Evolutionary conservation across 2,329 filamentous ascomycete genomes (phyloP), one percentile per base, ranked within the genome.

Genomic region (Fusarium oligoseptatum): DNA sequence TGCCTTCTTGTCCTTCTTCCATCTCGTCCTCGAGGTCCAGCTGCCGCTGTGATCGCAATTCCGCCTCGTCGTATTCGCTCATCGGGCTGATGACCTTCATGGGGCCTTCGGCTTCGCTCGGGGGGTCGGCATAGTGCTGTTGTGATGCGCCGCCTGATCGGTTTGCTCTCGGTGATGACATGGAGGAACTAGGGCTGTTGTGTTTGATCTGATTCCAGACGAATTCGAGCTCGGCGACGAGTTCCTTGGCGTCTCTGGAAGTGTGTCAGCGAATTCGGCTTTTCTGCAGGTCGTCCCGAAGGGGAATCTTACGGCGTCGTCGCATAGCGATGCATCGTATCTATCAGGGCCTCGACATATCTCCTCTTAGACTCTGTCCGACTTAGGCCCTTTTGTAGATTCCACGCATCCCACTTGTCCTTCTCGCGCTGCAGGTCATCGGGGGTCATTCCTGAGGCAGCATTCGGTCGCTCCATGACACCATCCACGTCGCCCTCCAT

Each of bases 171-270:
- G 88, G 87, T 2, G 88, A 90, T 12, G 89, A 88, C 45, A 88
- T 82, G 43, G 91, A 85, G 41, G 92, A 91, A 20, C 89, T 90
- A 5, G 92, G 91, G 12, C 91, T 90, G 78, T 96, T 98, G 77
- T 93, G 93, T 83, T 97, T 97, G 78, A 99, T 96, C 82, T 98
- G 97, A 77, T 98, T 95, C 97, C 97, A 99, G 43, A 99, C 96
- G 79, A 98, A 99, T 84, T 99, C 97, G n/a, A 99, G 90, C 83
- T 99, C 97, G 11, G 92, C 89, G 41, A 98, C 95, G 43, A 99
- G 88, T 83, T 97, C 95, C 69, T 92, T 90, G 9, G 95, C 95
- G 81, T 98, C 95, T 58, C 90, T 92, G 74, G 64, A 29, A 60
- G 37, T 32, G 41, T 41, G 73, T 80, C 64, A 80, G 78, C 72